Percentiles rank a stretch among this genome's conserved stretches.
Conservation (phyloP, 1,284 basidiomycete species). For the Ustilago lituana region DNA sequence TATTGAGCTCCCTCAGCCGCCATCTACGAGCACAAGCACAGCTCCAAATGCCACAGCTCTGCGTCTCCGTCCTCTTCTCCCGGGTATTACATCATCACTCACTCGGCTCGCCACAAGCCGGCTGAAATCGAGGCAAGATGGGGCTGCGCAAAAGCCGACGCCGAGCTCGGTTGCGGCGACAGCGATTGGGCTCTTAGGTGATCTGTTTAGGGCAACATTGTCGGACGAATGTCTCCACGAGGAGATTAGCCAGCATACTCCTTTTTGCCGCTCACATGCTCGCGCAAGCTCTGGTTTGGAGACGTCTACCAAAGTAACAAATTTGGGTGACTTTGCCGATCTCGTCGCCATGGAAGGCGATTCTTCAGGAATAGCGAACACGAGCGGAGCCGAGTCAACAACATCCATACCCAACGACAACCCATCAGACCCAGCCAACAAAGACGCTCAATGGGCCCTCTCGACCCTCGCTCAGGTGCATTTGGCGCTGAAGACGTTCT, state of each 20-base stretch:
- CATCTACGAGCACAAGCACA: neutral
- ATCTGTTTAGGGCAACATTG: slow-evolving; percentile 23
- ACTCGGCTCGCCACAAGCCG: slow-evolving; percentile 35
- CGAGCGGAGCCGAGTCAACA: neutral
- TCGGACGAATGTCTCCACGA: slow-evolving; percentile 8
- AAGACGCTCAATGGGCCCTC: slow-evolving; percentile 28
- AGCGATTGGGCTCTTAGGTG: slow-evolving; percentile 18
- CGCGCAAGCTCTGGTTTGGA: neutral
- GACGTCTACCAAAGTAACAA: slow-evolving; percentile 2
- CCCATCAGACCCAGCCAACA: neutral
- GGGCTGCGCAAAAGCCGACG: slow-evolving; percentile 3
- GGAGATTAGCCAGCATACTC: neutral
- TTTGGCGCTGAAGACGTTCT: slow-evolving; percentile 30
- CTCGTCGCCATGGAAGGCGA: too few species aligned
- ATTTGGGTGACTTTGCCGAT: slow-evolving; percentile 20
- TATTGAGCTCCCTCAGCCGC: neutral
- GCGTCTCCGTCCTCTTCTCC: slow-evolving; percentile 29
- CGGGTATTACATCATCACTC: slow-evolving; percentile 37
- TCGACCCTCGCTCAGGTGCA: slow-evolving; percentile 41
- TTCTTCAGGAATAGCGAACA: too few species aligned
- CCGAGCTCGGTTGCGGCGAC: slow-evolving; percentile 17
- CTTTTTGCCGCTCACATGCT: neutral
- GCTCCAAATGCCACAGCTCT: neutral
- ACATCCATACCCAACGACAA: neutral
- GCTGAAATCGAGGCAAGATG: slow-evolving; percentile 12